These are phyloP conservation scores for Begonia peltatifolia DNA, from an alignment of 306 rosid genomes.

Conservation along the genomic window DNA sequence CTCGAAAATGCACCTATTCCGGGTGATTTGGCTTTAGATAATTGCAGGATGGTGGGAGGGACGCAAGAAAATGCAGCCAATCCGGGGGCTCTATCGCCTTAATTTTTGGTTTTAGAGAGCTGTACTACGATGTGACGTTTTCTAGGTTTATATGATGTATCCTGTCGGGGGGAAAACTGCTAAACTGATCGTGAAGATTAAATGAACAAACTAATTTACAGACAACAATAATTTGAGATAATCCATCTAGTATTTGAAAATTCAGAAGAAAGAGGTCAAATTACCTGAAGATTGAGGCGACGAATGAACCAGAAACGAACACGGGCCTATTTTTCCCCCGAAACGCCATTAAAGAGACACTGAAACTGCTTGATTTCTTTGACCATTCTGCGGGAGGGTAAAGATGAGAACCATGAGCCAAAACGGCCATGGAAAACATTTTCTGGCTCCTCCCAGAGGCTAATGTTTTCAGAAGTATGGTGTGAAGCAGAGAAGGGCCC, in stretches of 20 bases:
- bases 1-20: no score
- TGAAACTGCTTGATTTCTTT: constrained; percentile 10
- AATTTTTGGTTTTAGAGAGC: neutral
- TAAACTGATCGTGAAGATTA: no score
- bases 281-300: constrained; percentile 20
- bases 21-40: no score
- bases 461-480: no score
- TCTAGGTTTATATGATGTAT: no score
- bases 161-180: no score
- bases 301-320: constrained; percentile 11
- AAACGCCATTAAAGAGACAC: constrained; percentile 9
- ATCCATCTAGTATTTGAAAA: no score
- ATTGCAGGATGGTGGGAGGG: no score
- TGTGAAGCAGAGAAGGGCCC: no score
- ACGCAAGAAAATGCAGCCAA: no score
- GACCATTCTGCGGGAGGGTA: constrained; percentile 9
- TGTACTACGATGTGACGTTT: no score
- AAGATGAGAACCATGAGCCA: constrained; percentile 9
- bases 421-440: constrained; percentile 21
- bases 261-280: neutral
- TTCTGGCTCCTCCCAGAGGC: constrained; percentile 6
- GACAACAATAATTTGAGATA: neutral
- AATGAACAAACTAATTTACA: neutral
- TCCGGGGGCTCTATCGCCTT: neutral
- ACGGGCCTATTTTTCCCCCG: constrained; percentile 1